Evolutionary conservation across 2,329 filamentous ascomycete genomes (phyloP).

Genomic region (Trichoderma koningii): DNA sequence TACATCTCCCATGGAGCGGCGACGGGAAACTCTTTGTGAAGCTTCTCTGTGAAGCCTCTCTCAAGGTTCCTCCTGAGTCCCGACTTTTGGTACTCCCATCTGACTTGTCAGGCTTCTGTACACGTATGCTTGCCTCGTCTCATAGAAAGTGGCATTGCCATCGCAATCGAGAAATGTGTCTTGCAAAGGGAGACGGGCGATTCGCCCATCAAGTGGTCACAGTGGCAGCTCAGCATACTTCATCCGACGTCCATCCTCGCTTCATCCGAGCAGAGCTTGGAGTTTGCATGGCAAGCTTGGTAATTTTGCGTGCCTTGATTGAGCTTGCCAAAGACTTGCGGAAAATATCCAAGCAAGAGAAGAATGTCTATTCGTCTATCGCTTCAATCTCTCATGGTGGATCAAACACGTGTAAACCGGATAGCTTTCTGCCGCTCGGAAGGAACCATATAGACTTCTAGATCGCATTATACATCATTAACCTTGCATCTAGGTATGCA

Average conservation of each 20-base stretch:
- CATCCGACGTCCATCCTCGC: constrained; percentile 39
- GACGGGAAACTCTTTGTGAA: constrained; percentile 39
- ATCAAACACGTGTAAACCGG: too few species aligned
- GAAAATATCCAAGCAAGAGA: neutral
- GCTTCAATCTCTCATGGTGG: neutral
- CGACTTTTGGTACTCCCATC: constrained; percentile 20
- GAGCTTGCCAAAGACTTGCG: neutral
- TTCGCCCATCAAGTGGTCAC: constrained; percentile 38
- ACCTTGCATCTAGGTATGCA: too few species aligned
- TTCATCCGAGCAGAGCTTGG: constrained; percentile 49
- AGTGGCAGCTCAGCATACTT: constrained; percentile 43
- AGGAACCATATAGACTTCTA: too few species aligned
- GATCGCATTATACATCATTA: too few species aligned
- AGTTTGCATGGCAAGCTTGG: neutral
- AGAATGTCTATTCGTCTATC: neutral
- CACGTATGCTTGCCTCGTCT: constrained; percentile 31
- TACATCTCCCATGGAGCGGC: constrained; percentile 37
- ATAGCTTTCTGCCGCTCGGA: too few species aligned
- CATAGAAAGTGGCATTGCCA: constrained; percentile 42
- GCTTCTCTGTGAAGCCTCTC: constrained; percentile 43
- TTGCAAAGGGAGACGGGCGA: constrained; percentile 35
- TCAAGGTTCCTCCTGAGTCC: constrained; percentile 41
- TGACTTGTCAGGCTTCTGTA: constrained; percentile 25
- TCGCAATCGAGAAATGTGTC: constrained; percentile 39
- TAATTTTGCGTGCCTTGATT: neutral